phyloP scores from a whole-genome alignment of 768 basidiomycete species.

The Podaxis sp. region DNA sequence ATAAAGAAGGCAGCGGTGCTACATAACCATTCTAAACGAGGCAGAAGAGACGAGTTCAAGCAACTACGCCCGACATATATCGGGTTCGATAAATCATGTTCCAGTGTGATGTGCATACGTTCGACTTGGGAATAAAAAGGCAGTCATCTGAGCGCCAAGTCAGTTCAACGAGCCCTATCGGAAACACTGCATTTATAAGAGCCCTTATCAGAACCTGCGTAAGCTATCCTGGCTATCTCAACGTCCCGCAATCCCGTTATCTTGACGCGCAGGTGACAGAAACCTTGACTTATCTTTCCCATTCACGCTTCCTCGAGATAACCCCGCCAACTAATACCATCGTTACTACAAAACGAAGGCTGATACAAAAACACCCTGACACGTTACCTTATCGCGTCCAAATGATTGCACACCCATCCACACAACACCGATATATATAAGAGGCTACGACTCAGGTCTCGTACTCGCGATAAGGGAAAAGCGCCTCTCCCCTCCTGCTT shows the following conservation, averaged over 20 bases:
- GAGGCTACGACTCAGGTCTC: background rate
- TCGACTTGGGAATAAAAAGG: no score
- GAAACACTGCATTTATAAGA: no score
- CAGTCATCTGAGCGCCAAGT: no score
- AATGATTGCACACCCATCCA: background rate
- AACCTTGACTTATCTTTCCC: background rate
- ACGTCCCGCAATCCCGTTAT: background rate
- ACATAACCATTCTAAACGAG: no score
- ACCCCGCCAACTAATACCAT: background rate
- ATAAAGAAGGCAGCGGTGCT: no score
- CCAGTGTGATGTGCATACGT: no score
- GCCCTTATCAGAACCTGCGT: no score
- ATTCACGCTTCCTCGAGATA: conserved; percentile 1
- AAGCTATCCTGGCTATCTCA: no score
- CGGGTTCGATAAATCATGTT: no score
- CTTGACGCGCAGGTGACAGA: background rate
- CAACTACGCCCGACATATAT: no score
- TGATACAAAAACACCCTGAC: background rate
- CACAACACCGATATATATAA: background rate
- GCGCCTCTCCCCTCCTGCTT: background rate
- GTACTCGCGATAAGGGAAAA: background rate
- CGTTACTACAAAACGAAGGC: background rate
- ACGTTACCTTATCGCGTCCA: conserved; percentile 10
- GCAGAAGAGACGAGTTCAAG: no score
- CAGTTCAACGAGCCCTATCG: no score